Base-by-base conservation (phyloP, 2,329 filamentous ascomycete species). In the Trichophyton equinum region DNA sequence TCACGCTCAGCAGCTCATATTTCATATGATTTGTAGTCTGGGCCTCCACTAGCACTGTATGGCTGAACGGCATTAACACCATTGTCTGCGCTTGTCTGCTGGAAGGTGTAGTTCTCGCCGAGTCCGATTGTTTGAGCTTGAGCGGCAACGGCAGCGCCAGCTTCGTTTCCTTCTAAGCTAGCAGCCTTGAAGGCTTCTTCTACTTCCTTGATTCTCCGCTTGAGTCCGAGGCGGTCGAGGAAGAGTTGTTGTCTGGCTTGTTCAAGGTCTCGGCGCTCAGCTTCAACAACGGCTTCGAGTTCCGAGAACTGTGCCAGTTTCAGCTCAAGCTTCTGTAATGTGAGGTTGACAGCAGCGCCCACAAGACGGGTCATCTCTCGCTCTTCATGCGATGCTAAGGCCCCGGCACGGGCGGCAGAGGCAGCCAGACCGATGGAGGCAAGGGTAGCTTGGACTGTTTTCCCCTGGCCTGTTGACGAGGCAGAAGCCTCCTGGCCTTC, bases 281-380 rank as follows among this genome's bases (percentile, higher is more conserved):
- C 90, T 68, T 95, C 88, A 58, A 99, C 80, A 51, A 96, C 86
- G 18, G 88, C 82, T 75, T 99, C 94, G 82, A 99, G 91, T 73
- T 99, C 94, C 68, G 89, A 87, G 75, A 99, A 99, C 73, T 97
- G 95, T 70, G 90, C 86, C 62, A 99, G 81, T 76, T 99, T 99
- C 68, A 97, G 79, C 75, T 97, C 91, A 64, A 97, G 85, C 76
- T 99, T 99, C 71, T 96, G 87, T 38, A 97, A 79, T n/a, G 89
- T 92, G 11, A 95, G 81, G 71, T 99, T 99, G 59, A 96, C 89
- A 0, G 91, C 90, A 4, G 91, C 88, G 1, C 91, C 92, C 8
- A 99, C 89, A 55, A 97, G 84, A 15, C 91, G 88, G 20, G 91
- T 95, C 84, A 97, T 94, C 75, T 96, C 91, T 62, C 95, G 88